Evolutionary conservation across 352 stramenopile genomes (phyloP), one percentile per base, ranked within the genome.

Genomic region (Globisporangium cederbergense): DNA sequence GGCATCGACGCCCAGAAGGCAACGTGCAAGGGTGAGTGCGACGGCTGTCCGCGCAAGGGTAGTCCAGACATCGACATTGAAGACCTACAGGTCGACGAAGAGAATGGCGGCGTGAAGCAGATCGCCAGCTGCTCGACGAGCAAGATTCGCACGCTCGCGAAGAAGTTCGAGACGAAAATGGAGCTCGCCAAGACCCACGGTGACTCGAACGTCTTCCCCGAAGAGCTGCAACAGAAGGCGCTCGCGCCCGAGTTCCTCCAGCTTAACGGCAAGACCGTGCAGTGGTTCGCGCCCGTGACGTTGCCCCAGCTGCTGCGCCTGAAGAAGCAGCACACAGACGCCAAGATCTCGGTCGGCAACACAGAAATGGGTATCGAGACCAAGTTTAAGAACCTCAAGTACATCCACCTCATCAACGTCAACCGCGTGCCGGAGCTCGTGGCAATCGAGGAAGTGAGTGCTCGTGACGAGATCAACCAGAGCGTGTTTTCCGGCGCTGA

Each of bases 301-400:
- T 74, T 99, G 16, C 53, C 76, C 0, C 89, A 97, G 66, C 65
- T 99, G 47, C 76, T 98, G 2, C 65, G 79, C 40, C 68, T 98
- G 2, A 97, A 98, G 72, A 72, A 77, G 14, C 70, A 91, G 64
- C 82, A 95, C 64, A 80, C 78, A 1, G 70, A 89, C 28, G 79
- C 86, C 6, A 98, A 98, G 74, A 96, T 99, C 70, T 94, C 97
- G 30, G 93, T 98, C 40, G 96, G 96, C 20, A 98, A 99, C 71
- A 98, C 95, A 0, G 95, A 98, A 78, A 97, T 99, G 77, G 95
- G 93, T 18, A 98, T 99, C 72, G 95, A 98, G 72, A 93, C 86
- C 59, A 98, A 97, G 72, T 98, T 97, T 79, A 98, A 98, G 77
- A 76, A 83, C 64, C 78, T 96, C 65, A 79, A 86, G 64, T 95